Percentiles rank a stretch among this genome's conserved stretches.
These are phyloP conservation scores for Fusarium agapanthi DNA, from an alignment of 2,329 filamentous ascomycete species.

Conservation along the genomic window DNA sequence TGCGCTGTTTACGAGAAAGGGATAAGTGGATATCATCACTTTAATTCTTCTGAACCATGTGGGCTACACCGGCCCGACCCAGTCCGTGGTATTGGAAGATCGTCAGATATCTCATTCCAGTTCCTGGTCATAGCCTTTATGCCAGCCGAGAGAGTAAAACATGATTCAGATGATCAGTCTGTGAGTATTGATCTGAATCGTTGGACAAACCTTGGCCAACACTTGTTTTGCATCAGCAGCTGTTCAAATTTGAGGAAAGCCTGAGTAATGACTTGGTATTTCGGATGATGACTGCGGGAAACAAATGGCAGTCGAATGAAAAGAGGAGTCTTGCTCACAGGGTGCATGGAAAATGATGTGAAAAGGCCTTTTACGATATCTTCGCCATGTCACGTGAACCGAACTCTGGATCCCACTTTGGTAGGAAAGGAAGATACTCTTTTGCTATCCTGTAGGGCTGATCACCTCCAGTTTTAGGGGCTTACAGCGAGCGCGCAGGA, in stretches of 20 bases:
- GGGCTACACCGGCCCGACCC: neutral
- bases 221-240: neutral
- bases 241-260: no score
- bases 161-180: neutral
- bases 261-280: no score
- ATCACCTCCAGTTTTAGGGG: neutral
- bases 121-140: neutral
- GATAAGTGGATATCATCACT: neutral
- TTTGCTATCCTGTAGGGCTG: neutral
- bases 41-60: neutral
- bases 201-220: neutral
- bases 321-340: neutral
- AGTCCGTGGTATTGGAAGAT: neutral
- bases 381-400: constrained; percentile 17
- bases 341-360: neutral
- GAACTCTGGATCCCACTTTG: neutral
- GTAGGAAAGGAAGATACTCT: neutral
- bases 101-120: neutral
- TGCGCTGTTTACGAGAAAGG: neutral
- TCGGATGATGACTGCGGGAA: accelerated
- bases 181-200: neutral
- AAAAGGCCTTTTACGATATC: neutral
- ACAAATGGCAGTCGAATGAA: accelerated
- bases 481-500: neutral
- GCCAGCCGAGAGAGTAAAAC: neutral